Base-by-base conservation (phyloP, 2,329 filamentous ascomycete genomes). In the Aspergillus unguis region DNA sequence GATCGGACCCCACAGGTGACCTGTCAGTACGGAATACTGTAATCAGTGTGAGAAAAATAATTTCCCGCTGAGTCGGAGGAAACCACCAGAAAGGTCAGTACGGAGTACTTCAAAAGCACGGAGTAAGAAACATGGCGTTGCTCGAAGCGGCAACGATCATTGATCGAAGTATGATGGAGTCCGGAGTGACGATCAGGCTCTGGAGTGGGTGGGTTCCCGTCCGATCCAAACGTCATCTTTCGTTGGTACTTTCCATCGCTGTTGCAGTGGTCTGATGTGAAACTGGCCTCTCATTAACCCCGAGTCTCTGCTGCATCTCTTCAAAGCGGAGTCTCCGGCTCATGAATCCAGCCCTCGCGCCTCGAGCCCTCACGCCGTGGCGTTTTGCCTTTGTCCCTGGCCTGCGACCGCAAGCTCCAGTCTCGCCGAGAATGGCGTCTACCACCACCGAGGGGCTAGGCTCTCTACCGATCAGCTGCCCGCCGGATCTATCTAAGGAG, bases 391-490 rank as follows among this genome's bases (percentile, higher is more conserved):
- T 31, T 25, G 33, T 35, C 27, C 9, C 26, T 40, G 47, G 45
- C 37, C 46, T 57, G 54, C 43, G 48, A 47, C 57, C 50, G 43
- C 31, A 32, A 23, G 37, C 49, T 33, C 48, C 49, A 36, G 45
- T 48, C 11, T 27, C 36, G 8, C 8, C 41, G 11, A 77, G 77
- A 72, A 71, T 74, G 7, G 72, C 67, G 38, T 78, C 77, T 56
- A 74, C 60, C 8, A 65, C 77, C 9, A 69, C 59, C 46, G 69
- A 58, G 57, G 26, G 68, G 66, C 9, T 61, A 59, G 17, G 67
- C 71, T 37, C 55, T 57, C 3, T 77, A 28, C 56, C 66, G 2
- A 69, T 83, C 40, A 70, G 69, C 23, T 70, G 78, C 4, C 72
- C 73, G 2, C 48, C 68, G 9, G 73, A 75, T 45, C 66, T 83